Evolutionary conservation across 805 yeast species (phyloP).

Genomic region (Komagataella kurtzmanii): DNA sequence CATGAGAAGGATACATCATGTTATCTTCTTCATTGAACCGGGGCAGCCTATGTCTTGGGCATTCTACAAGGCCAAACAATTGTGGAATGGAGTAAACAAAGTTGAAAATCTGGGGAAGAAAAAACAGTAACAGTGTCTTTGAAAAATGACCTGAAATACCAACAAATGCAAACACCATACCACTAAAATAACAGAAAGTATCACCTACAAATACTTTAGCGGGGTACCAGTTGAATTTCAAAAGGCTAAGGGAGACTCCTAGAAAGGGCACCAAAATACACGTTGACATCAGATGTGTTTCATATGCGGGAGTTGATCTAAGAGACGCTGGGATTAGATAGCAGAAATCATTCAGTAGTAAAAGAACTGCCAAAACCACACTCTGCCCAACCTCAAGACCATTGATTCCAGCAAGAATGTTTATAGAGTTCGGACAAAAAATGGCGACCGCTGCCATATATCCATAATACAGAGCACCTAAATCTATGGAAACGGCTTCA

Average conservation of each 20-base stretch:
- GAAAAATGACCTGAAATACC: conserved; percentile 95
- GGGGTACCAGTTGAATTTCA: conserved; percentile 80
- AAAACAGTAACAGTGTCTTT: conserved; percentile 75
- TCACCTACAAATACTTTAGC: conserved; percentile 94
- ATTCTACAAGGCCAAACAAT: conserved; percentile 71
- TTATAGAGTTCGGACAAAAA: conserved; percentile 92
- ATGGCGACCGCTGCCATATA: conserved; percentile 90
- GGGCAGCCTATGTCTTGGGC: conserved; percentile 94
- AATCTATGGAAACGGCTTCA: conserved; percentile 43
- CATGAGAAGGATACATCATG: conserved; percentile 60
- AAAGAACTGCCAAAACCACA: conserved; percentile 56
- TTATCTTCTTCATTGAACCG: conserved; percentile 55
- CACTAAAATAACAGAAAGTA: conserved; percentile 94
- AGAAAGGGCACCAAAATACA: conserved; percentile 74
- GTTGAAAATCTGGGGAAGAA: conserved; percentile 85
- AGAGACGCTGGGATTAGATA: conserved; percentile 33
- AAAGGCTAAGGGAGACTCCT: conserved; percentile 69
- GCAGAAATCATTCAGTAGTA: conserved; percentile 64
- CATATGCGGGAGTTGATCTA: conserved; percentile 41
- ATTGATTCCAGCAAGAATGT: conserved; percentile 90
- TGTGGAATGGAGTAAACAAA: conserved; percentile 91
- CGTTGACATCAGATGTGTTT: conserved; percentile 72
- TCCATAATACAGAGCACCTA: conserved; percentile 67
- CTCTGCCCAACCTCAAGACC: conserved; percentile 97
- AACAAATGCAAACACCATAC: conserved; percentile 96